Evolutionary conservation across 345 rosid species (phyloP).

Genomic region (Heritiera littoralis): DNA sequence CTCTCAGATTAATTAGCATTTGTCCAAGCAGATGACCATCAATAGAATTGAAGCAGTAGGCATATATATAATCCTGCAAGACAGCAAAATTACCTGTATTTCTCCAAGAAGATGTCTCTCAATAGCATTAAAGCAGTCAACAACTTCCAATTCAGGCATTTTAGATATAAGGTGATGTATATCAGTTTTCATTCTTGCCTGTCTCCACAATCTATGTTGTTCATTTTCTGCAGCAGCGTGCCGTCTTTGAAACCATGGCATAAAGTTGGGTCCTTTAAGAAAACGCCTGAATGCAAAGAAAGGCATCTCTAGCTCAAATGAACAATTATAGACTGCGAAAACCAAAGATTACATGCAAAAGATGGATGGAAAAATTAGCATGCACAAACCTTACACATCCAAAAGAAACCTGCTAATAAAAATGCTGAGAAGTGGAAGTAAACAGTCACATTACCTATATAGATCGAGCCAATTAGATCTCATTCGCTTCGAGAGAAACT

Average conservation of each 20-base stretch:
- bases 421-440: conserved; percentile 12
- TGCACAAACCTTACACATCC: conserved; percentile 9
- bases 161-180: conserved; percentile 58
- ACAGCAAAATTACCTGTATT: conserved; percentile 52
- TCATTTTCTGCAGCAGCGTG: conserved; percentile 79
- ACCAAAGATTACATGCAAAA: not conserved
- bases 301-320: conserved; percentile 21
- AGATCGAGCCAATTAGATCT: conserved; percentile 94
- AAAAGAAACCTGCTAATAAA: conserved; percentile 4
- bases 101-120: conserved; percentile 76
- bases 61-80: conserved; percentile 16
- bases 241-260: conserved; percentile 92
- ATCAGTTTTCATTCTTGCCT: conserved; percentile 79
- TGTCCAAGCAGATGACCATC: not conserved
- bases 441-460: conserved; percentile 59
- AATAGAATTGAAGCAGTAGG: not conserved
- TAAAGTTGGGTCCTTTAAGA: conserved; percentile 83
- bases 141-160: conserved; percentile 86
- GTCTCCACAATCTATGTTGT: conserved; percentile 84
- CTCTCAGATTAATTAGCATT: not conserved
- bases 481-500: conserved; percentile 91
- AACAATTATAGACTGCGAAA: conserved; percentile 20
- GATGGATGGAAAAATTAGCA: not conserved
- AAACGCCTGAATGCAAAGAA: conserved; percentile 66
- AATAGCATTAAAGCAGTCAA: conserved; percentile 87